Evolutionary conservation across 257 asterid genomes (phyloP).

Genomic region (Penstemon davidsonii): DNA sequence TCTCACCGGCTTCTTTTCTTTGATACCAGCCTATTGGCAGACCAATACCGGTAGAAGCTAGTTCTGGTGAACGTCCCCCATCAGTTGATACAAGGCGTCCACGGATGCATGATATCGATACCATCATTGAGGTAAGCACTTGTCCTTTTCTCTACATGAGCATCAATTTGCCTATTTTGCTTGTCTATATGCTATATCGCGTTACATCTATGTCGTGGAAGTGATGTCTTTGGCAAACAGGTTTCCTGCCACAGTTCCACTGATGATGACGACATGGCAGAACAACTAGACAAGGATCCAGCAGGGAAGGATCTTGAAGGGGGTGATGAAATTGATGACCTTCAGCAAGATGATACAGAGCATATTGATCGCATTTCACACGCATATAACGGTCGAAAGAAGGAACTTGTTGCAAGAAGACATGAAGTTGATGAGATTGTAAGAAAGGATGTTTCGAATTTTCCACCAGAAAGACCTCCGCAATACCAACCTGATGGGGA

Average conservation of each 20-base stretch:
- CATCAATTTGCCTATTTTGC: conserved; percentile 8
- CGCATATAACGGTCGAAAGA: conserved; percentile 48
- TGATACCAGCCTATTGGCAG: conserved; percentile 77
- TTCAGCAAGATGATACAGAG: conserved; percentile 48
- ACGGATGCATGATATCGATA: conserved; percentile 78
- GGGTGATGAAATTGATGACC: conserved; percentile 52
- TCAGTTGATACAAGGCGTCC: conserved; percentile 88
- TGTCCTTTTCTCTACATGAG: conserved; percentile 23
- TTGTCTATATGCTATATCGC: conserved; percentile 4
- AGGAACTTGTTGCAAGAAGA: conserved; percentile 47
- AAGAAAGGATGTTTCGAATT: conserved; percentile 41
- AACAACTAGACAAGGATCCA: conserved; percentile 49
- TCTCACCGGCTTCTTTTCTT: conserved; percentile 34
- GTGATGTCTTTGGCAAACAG: conserved; percentile 48
- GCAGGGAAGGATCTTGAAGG: conserved; percentile 40
- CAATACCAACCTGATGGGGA: conserved; percentile 39
- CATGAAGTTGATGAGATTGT: conserved; percentile 32
- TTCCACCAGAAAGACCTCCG: conserved; percentile 37
- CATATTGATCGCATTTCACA: conserved; percentile 38
- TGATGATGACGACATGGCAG: conserved; percentile 58
- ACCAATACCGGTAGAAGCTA: conserved; percentile 94
- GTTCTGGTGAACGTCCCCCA: conserved; percentile 84
- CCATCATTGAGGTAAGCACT: conserved; percentile 69
- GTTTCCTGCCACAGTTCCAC: conserved; percentile 61
- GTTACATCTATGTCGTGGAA: neutral